These are phyloP conservation scores for Meripilus lineatus DNA, from an alignment of 1,284 basidiomycete genomes.

Conservation along the genomic window DNA sequence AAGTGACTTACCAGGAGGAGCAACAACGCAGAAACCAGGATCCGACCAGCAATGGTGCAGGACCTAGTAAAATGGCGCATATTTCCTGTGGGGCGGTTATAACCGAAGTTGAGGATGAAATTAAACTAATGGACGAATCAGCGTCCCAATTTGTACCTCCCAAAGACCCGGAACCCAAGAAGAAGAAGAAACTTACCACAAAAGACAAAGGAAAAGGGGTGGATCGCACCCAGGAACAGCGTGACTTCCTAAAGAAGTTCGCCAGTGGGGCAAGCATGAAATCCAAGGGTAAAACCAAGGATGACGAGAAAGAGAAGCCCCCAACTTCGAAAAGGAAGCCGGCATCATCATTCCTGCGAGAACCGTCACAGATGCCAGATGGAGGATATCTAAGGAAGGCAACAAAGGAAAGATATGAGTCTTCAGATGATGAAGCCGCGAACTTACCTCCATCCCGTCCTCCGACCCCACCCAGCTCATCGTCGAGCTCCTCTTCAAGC, in stretches of 20 bases:
- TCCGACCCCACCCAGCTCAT: too few relatives aligned
- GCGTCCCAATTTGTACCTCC: too few relatives aligned
- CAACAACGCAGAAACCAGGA: too few relatives aligned
- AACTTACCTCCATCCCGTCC: background rate
- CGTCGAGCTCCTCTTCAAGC: too few relatives aligned
- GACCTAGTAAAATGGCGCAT: too few relatives aligned
- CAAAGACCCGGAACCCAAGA: too few relatives aligned
- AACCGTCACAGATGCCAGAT: too few relatives aligned
- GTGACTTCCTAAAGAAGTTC: background rate
- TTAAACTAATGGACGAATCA: too few relatives aligned
- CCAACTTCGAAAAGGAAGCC: background rate
- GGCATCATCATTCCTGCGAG: background rate
- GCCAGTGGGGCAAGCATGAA: background rate
- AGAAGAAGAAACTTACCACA: background rate
- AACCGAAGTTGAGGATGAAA: too few relatives aligned
- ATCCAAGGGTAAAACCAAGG: background rate
- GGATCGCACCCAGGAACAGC: background rate
- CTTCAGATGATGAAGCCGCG: background rate
- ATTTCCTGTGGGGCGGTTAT: too few relatives aligned
- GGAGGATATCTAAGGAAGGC: background rate
- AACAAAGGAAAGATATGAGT: background rate
- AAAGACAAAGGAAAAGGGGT: background rate
- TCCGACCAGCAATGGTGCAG: too few relatives aligned
- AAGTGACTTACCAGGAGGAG: too few relatives aligned
- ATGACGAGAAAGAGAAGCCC: background rate